A percentile compares a stretch with the other conserved stretches of the same genome.
These are phyloP conservation scores for Boletus edulis DNA, from an alignment of 768 basidiomycete species.

Conservation along the genomic window DNA sequence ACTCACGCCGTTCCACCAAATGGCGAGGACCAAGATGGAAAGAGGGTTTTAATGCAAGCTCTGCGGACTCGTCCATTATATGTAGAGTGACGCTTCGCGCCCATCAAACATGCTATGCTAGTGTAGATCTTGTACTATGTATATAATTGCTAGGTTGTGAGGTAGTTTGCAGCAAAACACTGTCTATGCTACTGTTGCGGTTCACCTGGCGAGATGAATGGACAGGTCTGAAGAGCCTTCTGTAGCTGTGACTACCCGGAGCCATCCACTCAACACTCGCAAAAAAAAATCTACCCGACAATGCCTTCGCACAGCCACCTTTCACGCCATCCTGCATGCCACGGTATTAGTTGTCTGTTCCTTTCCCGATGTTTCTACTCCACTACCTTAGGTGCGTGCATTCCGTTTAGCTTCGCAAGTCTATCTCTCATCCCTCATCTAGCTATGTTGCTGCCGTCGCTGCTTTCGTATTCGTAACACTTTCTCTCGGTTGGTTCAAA, in stretches of 20 bases:
- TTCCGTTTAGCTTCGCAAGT: constrained; percentile 4
- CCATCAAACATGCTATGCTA: constrained; percentile 35
- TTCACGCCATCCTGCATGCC: no score
- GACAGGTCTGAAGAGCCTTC: no score
- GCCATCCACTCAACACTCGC: no score
- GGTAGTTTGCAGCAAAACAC: no score
- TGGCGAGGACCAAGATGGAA: constrained; percentile 74
- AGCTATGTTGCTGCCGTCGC: constrained; percentile 76
- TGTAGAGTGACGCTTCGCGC: constrained; percentile 45
- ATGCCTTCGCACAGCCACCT: no score
- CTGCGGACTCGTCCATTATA: constrained; percentile 12
- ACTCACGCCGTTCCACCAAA: constrained; percentile 57
- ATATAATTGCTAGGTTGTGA: no score
- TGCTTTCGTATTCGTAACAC: constrained; percentile 86
- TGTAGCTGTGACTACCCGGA: no score
- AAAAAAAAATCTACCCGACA: no score
- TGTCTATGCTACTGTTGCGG: no score
- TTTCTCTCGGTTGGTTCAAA: constrained; percentile 74
- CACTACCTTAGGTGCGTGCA: constrained; percentile 57
- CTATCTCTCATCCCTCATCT: background rate
- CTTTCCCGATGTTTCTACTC: constrained; percentile 41
- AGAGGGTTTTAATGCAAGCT: constrained; percentile 71
- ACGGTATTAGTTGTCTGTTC: background rate
- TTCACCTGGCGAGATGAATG: no score
- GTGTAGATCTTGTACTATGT: background rate